Evolutionary conservation across 176 grass and related monocot species (phyloP).

Genomic region (Canna indica): DNA sequence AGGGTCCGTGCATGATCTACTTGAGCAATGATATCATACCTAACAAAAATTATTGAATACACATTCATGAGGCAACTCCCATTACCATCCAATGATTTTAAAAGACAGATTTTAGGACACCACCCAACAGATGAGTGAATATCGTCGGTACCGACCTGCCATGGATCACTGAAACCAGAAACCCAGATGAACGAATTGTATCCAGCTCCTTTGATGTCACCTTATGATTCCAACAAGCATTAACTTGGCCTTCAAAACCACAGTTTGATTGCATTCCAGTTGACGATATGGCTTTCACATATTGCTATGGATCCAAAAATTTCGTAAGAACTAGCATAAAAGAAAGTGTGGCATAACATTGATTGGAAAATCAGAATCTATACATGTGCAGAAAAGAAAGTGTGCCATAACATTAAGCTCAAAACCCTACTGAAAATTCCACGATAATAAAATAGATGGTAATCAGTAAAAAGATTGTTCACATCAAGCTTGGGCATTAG

Average conservation of each 20-base stretch:
- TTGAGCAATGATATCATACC: conserved; percentile 67
- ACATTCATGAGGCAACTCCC: not conserved
- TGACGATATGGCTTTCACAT: conserved; percentile 58
- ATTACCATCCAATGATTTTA: not conserved
- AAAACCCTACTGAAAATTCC: not conserved
- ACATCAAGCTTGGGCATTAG: not conserved
- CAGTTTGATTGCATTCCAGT: conserved; percentile 58
- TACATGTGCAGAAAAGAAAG: too few relatives aligned
- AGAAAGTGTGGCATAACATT: not conserved
- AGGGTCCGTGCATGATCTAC: conserved; percentile 51
- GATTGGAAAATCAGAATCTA: not conserved
- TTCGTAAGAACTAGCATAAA: not conserved
- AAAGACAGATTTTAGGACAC: not conserved
- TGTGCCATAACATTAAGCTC: not conserved
- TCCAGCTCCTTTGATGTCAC: conserved; percentile 43
- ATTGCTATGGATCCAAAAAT: conserved; percentile 34
- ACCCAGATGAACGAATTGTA: conserved; percentile 42
- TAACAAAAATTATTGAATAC: conserved; percentile 15
- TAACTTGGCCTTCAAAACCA: conserved; percentile 74
- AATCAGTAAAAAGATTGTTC: not conserved
- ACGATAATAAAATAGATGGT: not conserved
- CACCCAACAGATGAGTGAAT: not conserved
- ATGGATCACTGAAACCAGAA: conserved; percentile 62
- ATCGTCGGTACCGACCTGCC: conserved; percentile 35
- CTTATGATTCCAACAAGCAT: conserved; percentile 75